Conservation (phyloP, 768 basidiomycete genomes). For the Lepiota brunneoincarnata region DNA sequence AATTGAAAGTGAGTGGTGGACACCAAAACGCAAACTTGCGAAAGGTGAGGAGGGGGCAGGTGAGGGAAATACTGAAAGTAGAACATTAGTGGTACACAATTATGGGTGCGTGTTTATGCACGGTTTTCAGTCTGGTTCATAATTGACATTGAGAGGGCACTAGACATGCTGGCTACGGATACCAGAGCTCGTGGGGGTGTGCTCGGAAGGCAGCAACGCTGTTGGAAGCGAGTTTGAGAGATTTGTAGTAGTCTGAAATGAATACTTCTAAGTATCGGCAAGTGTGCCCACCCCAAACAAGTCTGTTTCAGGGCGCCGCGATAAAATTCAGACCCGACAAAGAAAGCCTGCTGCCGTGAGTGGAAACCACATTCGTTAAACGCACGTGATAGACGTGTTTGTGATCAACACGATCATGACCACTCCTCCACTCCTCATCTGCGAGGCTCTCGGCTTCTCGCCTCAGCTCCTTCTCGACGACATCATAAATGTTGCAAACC, state of each 20-base stretch:
- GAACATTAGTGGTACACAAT: conserved; percentile 27
- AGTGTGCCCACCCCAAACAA: too few relatives aligned
- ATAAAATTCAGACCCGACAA: too few relatives aligned
- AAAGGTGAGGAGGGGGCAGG: conserved; percentile 24
- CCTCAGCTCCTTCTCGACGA: conserved; percentile 86
- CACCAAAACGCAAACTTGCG: conserved; percentile 9
- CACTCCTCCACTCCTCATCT: conserved; percentile 50
- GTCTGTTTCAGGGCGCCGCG: too few relatives aligned
- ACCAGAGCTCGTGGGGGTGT: conserved; percentile 20
- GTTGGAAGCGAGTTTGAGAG: neutral
- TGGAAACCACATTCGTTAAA: too few relatives aligned
- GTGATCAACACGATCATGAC: conserved; percentile 3
- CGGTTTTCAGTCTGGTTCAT: neutral
- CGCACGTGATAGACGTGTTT: conserved; percentile 6
- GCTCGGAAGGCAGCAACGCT: conserved; percentile 13
- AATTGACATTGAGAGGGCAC: neutral
- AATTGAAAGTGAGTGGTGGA: conserved; percentile 44
- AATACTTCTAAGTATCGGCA: too few relatives aligned
- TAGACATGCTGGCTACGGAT: conserved; percentile 22
- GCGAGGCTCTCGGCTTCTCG: conserved; percentile 79
- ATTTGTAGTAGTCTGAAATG: too few relatives aligned
- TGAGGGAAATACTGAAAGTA: conserved; percentile 14
- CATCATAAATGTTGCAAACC: conserved; percentile 79
- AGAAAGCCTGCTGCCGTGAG: too few relatives aligned
- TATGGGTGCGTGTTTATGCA: conserved; percentile 27